phyloP scores from a whole-genome alignment of 495 filamentous ascomycete genomes.

The Lasiosphaeria hispida region DNA sequence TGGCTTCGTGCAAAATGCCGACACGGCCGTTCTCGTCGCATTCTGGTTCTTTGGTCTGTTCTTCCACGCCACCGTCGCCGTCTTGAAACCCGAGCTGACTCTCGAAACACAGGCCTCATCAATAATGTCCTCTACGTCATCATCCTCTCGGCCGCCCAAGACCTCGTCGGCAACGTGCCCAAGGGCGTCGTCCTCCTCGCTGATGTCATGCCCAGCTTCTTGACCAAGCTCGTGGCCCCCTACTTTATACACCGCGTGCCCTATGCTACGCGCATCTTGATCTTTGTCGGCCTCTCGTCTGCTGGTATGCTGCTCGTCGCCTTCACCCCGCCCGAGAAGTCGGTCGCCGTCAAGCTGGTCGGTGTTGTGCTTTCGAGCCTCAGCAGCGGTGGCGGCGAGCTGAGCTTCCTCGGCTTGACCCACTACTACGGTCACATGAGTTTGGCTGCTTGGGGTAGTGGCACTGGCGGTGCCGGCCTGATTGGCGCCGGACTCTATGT shows the following conservation, averaged over 20 bases:
- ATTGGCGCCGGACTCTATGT: conserved; percentile 86
- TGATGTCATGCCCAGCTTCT: conserved; percentile 84
- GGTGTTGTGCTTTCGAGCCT: conserved; percentile 85
- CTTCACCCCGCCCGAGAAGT: conserved; percentile 61
- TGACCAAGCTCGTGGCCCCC: conserved; percentile 82
- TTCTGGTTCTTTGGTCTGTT: conserved; percentile 90
- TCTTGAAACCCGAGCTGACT: not conserved
- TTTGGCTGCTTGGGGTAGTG: conserved; percentile 87
- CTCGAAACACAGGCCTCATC: conserved; percentile 66
- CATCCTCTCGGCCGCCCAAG: conserved; percentile 91
- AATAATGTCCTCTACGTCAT: conserved; percentile 99
- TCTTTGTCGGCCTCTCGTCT: conserved; percentile 69
- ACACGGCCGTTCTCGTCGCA: conserved; percentile 70
- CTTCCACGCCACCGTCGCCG: not conserved
- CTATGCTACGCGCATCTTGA: conserved; percentile 69
- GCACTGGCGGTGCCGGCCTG: conserved; percentile 87
- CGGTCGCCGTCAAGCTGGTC: conserved; percentile 70
- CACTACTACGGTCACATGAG: conserved; percentile 93
- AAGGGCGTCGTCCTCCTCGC: conserved; percentile 92
- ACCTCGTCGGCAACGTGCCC: conserved; percentile 87
- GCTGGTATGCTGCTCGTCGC: conserved; percentile 88
- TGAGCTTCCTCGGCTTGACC: conserved; percentile 85
- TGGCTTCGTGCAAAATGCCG: conserved; percentile 61
- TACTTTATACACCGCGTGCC: conserved; percentile 90
- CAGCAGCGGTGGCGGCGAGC: conserved; percentile 78